Evolutionary conservation across 805 yeast species (phyloP).

Genomic region (Dipodascus albidus): DNA sequence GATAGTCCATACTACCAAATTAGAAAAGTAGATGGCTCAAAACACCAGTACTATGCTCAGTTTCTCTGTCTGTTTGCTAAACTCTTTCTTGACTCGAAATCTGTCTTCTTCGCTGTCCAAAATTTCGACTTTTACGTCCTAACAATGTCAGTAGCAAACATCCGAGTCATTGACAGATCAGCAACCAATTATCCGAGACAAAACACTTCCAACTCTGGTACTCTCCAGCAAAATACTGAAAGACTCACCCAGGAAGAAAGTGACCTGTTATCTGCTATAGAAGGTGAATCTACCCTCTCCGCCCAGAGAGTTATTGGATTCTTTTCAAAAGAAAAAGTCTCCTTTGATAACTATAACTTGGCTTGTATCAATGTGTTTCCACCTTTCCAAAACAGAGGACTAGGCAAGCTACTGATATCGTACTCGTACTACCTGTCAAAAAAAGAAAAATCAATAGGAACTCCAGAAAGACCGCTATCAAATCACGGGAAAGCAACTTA

Average conservation of each 20-base stretch:
- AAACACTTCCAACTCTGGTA: neutral
- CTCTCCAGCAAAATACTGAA: neutral
- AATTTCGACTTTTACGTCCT: conserved; percentile 66
- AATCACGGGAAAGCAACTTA: conserved; percentile 70
- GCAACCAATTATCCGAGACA: conserved; percentile 1
- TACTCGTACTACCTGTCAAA: conserved; percentile 70
- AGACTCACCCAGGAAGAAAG: conserved; percentile 2
- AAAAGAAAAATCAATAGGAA: conserved; percentile 53
- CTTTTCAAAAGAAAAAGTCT: conserved; percentile 74
- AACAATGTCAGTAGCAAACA: conserved; percentile 7
- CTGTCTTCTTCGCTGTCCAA: conserved; percentile 71
- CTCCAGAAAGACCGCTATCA: conserved; percentile 88
- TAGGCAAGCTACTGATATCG: conserved; percentile 74
- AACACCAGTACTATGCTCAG: conserved; percentile 61
- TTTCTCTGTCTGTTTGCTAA: conserved; percentile 76
- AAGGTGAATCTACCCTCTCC: conserved; percentile 13
- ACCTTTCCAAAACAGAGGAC: conserved; percentile 68
- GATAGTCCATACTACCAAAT: conserved; percentile 46
- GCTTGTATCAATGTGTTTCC: conserved; percentile 91
- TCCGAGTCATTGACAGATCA: neutral
- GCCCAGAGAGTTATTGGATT: conserved; percentile 65
- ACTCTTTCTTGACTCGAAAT: conserved; percentile 79
- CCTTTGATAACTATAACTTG: conserved; percentile 69
- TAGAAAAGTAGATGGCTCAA: conserved; percentile 54
- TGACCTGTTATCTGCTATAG: conserved; percentile 5